A percentile compares a stretch with the other conserved stretches of the same genome.
These are phyloP conservation scores for Moesziomyces antarcticus DNA, from an alignment of 1,284 basidiomycete species.

Conservation along the genomic window DNA sequence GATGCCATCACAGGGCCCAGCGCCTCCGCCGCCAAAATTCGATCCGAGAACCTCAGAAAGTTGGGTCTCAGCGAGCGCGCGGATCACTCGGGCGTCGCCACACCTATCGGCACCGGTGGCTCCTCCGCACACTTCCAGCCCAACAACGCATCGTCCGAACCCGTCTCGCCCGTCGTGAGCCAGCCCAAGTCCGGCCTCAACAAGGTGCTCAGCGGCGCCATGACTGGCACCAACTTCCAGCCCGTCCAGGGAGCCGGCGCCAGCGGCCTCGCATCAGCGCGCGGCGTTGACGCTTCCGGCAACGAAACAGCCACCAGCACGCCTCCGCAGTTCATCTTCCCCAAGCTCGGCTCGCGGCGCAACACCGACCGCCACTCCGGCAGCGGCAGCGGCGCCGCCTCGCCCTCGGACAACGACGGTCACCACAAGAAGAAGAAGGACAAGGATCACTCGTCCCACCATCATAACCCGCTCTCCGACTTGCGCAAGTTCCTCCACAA, in stretches of 20 bases:
- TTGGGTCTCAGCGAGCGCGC: constrained; percentile 42
- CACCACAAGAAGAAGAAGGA: constrained; percentile 55
- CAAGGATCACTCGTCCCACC: constrained; percentile 41
- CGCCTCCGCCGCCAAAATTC: constrained; percentile 29
- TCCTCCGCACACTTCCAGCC: constrained; percentile 14
- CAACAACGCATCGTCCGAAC: constrained; percentile 12
- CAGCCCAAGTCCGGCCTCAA: constrained; percentile 35
- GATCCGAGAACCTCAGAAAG: constrained; percentile 40
- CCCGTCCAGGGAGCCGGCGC: constrained; percentile 52
- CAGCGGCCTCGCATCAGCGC: constrained; percentile 52
- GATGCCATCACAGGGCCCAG: constrained; percentile 41
- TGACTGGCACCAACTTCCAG: constrained; percentile 41
- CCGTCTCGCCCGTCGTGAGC: constrained; percentile 22
- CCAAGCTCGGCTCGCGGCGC: constrained; percentile 59
- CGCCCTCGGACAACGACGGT: constrained; percentile 38
- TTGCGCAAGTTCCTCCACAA: constrained; percentile 60
- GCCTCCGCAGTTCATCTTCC: constrained; percentile 64
- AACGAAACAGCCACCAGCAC: constrained; percentile 29
- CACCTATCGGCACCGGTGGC: constrained; percentile 51
- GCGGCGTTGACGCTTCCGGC: constrained; percentile 45
- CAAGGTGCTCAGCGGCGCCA: constrained; percentile 43
- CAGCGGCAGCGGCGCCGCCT: constrained; percentile 35
- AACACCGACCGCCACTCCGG: constrained; percentile 24
- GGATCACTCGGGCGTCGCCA: constrained; percentile 40
- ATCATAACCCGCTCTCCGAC: constrained; percentile 59